Evolutionary conservation across 345 rosid species (phyloP).

Genomic region (Dipteronia sinensis): DNA sequence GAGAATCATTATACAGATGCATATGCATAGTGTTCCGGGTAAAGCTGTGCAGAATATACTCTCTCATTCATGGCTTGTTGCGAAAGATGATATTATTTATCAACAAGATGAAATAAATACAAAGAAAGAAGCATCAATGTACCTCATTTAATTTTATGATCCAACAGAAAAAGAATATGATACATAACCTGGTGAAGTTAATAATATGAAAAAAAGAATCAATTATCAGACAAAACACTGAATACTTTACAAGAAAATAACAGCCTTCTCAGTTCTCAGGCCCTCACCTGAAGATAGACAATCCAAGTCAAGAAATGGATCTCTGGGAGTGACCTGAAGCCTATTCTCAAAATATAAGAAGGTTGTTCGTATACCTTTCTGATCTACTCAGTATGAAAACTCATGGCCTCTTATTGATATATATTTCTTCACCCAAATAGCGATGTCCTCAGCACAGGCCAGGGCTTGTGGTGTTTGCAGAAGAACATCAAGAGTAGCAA

Average conservation of each 20-base stretch:
- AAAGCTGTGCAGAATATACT: not conserved
- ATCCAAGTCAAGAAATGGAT: not conserved
- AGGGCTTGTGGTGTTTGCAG: conserved; percentile 85
- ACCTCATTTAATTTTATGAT: conserved; percentile 13
- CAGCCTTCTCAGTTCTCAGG: not conserved
- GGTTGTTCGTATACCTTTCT: not conserved
- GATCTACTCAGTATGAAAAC: conserved; percentile 65
- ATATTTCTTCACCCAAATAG: conserved; percentile 90
- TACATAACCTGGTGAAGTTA: conserved; percentile 16
- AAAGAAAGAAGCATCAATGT: not conserved
- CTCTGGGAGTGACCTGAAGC: conserved; percentile 3
- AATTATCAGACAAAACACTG: conserved; percentile 2
- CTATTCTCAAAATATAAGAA: conserved; percentile 7
- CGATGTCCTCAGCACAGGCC: conserved; percentile 86
- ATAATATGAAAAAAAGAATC: conserved; percentile 29
- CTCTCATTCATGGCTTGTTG: not conserved
- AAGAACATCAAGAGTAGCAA: conserved; percentile 91
- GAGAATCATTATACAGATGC: no score
- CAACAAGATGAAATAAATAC: not conserved
- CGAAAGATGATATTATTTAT: not conserved
- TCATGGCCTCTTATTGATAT: conserved; percentile 87
- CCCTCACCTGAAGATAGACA: not conserved
- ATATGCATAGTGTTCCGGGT: not conserved
- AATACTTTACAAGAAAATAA: not conserved
- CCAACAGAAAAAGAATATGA: conserved; percentile 10